These are phyloP conservation scores for Fusarium equiseti DNA, from an alignment of 2,329 filamentous ascomycete genomes.

Conservation along the genomic window DNA sequence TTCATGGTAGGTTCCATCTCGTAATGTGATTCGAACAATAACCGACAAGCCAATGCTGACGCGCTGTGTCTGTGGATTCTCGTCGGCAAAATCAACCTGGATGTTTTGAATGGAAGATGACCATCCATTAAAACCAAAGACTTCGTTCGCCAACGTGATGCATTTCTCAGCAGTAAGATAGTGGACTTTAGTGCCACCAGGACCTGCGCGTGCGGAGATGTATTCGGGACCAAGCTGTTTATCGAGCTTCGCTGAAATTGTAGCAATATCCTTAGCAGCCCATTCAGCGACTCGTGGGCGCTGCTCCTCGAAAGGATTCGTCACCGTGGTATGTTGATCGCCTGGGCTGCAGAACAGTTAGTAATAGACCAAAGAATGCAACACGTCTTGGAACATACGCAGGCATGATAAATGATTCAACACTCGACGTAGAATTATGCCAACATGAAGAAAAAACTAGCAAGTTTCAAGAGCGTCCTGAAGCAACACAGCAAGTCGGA, in stretches of 20 bases:
- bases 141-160: slow-evolving; percentile 93
- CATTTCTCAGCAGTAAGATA: slow-evolving; percentile 97
- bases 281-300: slow-evolving; percentile 79
- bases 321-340: slow-evolving; percentile 69
- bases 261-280: slow-evolving; percentile 91
- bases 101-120: slow-evolving; percentile 95
- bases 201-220: slow-evolving; percentile 86
- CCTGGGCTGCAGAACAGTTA: slow-evolving; percentile 66
- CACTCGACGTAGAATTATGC: slow-evolving; percentile 27
- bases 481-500: background rate
- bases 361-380: slow-evolving; percentile 9
- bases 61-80: slow-evolving; percentile 80
- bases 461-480: background rate
- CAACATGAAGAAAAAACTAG: slow-evolving; percentile 43
- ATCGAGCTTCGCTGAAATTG: slow-evolving; percentile 85
- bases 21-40: slow-evolving; percentile 88
- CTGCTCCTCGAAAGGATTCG: slow-evolving; percentile 85
- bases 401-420: slow-evolving; percentile 54
- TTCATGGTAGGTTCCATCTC: slow-evolving; percentile 96
- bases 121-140: slow-evolving; percentile 98
- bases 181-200: slow-evolving; percentile 87
- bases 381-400: slow-evolving; percentile 53
- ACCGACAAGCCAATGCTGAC: slow-evolving; percentile 90
- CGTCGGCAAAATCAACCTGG: slow-evolving; percentile 95
- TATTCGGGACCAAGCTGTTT: slow-evolving; percentile 97